These are phyloP conservation scores for Dunaliella primolecta DNA, from an alignment of 139 green algal species.

Conservation along the genomic window DNA sequence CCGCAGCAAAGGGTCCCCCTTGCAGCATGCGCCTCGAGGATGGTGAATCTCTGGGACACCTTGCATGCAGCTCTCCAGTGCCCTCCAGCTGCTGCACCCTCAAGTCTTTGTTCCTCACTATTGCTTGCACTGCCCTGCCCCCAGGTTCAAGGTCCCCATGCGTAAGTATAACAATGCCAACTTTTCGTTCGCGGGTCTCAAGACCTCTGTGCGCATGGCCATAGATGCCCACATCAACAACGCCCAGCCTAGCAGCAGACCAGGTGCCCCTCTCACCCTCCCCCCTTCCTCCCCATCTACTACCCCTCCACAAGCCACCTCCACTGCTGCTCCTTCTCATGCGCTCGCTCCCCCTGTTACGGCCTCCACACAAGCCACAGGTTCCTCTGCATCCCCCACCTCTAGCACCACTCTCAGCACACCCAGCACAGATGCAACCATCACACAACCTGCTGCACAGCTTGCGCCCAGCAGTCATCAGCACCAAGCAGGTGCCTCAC, in stretches of 20 bases:
- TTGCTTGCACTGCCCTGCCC: no score
- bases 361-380: not conserved
- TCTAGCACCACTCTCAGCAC: no score
- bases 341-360: not conserved
- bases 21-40: no score
- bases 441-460: no score
- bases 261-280: not conserved
- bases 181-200: conserved; percentile 96
- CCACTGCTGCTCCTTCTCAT: not conserved
- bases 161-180: conserved; percentile 73
- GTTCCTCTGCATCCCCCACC: not conserved
- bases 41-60: no score
- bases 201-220: conserved; percentile 77
- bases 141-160: conserved; percentile 79
- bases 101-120: no score
- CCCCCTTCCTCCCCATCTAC: not conserved
- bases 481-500: no score
- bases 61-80: no score
- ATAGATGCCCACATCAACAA: conserved; percentile 48
- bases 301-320: not conserved
- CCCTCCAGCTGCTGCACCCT: no score
- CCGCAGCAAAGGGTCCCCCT: no score
- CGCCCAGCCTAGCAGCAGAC: not conserved
- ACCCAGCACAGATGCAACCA: no score
- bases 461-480: no score